Evolutionary conservation across 1,139 yeast genomes (phyloP), one percentile per base, ranked within the genome.

Genomic region (Candida tropicalis): DNA sequence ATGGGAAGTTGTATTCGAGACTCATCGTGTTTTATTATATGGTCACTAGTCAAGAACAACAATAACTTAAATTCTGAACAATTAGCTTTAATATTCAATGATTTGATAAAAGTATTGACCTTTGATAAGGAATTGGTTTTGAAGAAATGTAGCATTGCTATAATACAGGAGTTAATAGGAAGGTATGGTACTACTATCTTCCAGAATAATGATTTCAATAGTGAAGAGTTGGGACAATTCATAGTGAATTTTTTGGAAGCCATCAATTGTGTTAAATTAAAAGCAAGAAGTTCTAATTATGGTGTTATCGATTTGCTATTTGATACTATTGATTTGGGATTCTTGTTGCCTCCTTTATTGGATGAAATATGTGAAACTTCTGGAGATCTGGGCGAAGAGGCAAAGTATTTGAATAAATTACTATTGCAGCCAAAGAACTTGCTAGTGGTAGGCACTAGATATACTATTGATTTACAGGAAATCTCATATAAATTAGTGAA

Each of bases 401-500:
- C 24, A 5, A 3, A 7, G 4, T 47, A 44, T 33, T 39, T 50
- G n/a, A 20, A 45, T 16, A 50, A 47, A 36, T 39, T 50, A 20
- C 28, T 47, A n/a, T 20, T 34, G 8, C 54, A 50, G 31, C 43
- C 44, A 13, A 9, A n/a, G 4, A 8, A 8, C 7, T 26, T 40
- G 11, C 41, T 40, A 22, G 9, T 43, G 10, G 18, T 31, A n/a
- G 34, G 39, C 5, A 35, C 39, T 8, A 12, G 96, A 67, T 95
- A 96, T 65, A 96, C 87, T 70, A 73, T 87, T 52, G 96, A 89
- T 62, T 70, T 87, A 48, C 87, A 87, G 57, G 96, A 88, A 72
- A 63, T 65, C n/a, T 58, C 59, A 3, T 10, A 7, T 3, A 38
- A 13, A 18, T 41, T 50, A 16, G 20, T 41, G 9, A 17, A 22